A percentile compares a stretch with the other conserved stretches of the same genome.
Evolutionary conservation across 1,139 yeast species (phyloP).

Genomic region (Debaryomycetaceae sp.): DNA sequence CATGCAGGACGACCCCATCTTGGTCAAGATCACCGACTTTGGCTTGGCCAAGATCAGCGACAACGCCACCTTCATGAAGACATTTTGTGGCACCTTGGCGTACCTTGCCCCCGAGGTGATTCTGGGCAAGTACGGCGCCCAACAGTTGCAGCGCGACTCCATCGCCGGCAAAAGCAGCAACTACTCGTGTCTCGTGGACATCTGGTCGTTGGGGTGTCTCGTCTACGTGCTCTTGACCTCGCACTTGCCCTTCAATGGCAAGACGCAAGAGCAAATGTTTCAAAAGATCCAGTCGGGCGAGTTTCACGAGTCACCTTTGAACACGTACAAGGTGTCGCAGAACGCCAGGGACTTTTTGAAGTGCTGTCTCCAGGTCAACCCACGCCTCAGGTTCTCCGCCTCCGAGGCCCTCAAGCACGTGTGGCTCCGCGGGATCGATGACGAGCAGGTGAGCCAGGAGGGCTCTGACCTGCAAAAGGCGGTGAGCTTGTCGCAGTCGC

Average conservation of each 20-base stretch:
- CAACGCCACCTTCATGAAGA: slow-evolving; percentile 73
- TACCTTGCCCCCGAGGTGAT: slow-evolving; percentile 94
- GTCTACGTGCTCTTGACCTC: slow-evolving; percentile 87
- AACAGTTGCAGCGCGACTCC: slow-evolving; percentile 14
- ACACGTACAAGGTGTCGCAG: slow-evolving; percentile 58
- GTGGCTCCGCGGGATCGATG: slow-evolving; percentile 43
- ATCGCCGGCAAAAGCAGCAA: slow-evolving; percentile 25
- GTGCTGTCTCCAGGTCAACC: slow-evolving; percentile 69
- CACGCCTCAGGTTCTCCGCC: slow-evolving; percentile 66
- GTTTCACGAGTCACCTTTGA: slow-evolving; percentile 75
- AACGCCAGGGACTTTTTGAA: slow-evolving; percentile 68
- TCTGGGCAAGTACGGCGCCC: slow-evolving; percentile 56
- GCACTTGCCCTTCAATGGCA: slow-evolving; percentile 89
- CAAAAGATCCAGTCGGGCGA: slow-evolving; percentile 72
- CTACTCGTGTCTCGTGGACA: slow-evolving; percentile 85
- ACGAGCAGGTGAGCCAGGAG: slow-evolving; percentile 18
- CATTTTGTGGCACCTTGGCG: slow-evolving; percentile 88
- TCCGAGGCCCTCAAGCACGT: slow-evolving; percentile 66
- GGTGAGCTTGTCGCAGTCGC: slow-evolving; percentile 65
- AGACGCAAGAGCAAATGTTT: slow-evolving; percentile 82
- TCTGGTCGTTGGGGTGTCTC: slow-evolving; percentile 89
- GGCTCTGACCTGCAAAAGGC: slow-evolving; percentile 32
- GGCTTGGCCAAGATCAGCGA: slow-evolving; percentile 82
- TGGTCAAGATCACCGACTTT: slow-evolving; percentile 88
- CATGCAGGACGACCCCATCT: slow-evolving; percentile 85